A percentile compares a stretch with the other conserved stretches of the same genome.
These are phyloP conservation scores for Elaeis oleifera DNA, from an alignment of 202 grass and related monocot species.

Conservation along the genomic window DNA sequence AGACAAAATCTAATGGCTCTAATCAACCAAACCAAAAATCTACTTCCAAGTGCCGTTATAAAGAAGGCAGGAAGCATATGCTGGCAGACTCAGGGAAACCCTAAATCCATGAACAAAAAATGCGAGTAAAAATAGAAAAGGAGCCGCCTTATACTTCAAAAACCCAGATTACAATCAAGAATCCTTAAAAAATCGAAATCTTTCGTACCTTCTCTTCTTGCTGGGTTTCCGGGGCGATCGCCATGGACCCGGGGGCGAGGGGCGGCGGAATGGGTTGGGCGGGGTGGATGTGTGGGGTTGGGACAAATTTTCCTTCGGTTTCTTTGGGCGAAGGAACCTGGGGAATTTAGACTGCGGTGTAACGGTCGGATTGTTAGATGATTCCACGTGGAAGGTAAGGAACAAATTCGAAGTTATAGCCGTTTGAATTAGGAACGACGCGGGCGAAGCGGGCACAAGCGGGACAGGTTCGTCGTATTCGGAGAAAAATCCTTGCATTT, in stretches of 20 bases:
- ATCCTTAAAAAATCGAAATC: not conserved
- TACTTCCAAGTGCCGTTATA: too few species aligned
- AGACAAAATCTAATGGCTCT: not conserved
- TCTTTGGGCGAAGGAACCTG: too few species aligned
- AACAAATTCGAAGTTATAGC: too few species aligned
- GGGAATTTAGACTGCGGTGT: not conserved
- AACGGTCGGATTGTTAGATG: conserved; percentile 10
- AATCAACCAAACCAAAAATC: too few species aligned
- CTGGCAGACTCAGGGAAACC: too few species aligned
- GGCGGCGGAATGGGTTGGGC: not conserved
- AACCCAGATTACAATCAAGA: not conserved
- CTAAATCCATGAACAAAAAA: too few species aligned
- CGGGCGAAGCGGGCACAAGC: too few species aligned
- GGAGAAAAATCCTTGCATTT: too few species aligned
- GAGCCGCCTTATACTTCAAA: not conserved
- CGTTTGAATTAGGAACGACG: too few species aligned
- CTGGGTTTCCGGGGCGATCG: conserved; percentile 49
- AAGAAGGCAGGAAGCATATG: too few species aligned
- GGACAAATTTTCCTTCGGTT: not conserved
- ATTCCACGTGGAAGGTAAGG: not conserved
- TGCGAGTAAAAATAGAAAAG: not conserved
- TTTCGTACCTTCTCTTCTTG: conserved; percentile 50
- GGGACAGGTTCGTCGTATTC: too few species aligned
- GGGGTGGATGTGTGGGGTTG: not conserved
- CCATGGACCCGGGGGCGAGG: conserved; percentile 26